phyloP scores from a whole-genome alignment of 2,329 filamentous ascomycete genomes.

The Ophiosphaerella herpotricha region DNA sequence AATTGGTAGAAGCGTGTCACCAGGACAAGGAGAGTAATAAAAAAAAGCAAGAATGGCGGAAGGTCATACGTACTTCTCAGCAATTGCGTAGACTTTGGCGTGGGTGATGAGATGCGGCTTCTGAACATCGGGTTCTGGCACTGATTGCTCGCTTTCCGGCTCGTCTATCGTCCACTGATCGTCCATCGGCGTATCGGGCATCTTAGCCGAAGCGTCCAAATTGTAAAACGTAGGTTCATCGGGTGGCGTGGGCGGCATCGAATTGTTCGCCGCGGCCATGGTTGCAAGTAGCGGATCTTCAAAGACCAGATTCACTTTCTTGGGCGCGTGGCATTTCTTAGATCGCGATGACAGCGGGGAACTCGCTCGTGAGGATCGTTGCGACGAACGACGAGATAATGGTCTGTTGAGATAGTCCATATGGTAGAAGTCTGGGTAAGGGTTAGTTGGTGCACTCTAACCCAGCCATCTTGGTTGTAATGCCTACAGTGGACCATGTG shows the following conservation, averaged over 20 bases:
- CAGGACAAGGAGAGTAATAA: slow-evolving; percentile 15
- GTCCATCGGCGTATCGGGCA: slow-evolving; percentile 36
- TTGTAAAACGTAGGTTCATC: slow-evolving; percentile 25
- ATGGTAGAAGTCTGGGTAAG: slow-evolving; percentile 46
- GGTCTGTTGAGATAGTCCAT: slow-evolving; percentile 46
- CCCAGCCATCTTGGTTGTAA: slow-evolving; percentile 3
- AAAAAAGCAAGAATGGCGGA: slow-evolving; percentile 14
- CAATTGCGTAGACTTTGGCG: slow-evolving; percentile 55
- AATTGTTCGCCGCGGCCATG: slow-evolving; percentile 27
- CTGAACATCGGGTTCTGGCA: slow-evolving; percentile 45
- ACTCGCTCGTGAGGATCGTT: slow-evolving; percentile 27
- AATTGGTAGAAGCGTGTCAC: slow-evolving; percentile 15
- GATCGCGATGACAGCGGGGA: slow-evolving; percentile 26
- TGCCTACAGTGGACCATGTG: slow-evolving; percentile 49
- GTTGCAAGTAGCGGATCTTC: slow-evolving; percentile 48
- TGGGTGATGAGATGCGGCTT: slow-evolving; percentile 52
- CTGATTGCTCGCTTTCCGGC: slow-evolving; percentile 29
- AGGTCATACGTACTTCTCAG: slow-evolving; percentile 51
- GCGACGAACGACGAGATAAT: slow-evolving; percentile 35
- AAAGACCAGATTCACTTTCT: slow-evolving; percentile 38
- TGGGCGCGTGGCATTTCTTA: slow-evolving; percentile 18
- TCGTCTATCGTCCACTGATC: slow-evolving; percentile 43
- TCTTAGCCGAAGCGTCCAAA: slow-evolving; percentile 31
- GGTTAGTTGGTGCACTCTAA: slow-evolving; percentile 17
- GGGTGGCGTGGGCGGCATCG: slow-evolving; percentile 32